Evolutionary conservation across 139 green algal genomes (phyloP), one percentile per base, ranked within the genome.

Genomic region (Pleodorina starrii): DNA sequence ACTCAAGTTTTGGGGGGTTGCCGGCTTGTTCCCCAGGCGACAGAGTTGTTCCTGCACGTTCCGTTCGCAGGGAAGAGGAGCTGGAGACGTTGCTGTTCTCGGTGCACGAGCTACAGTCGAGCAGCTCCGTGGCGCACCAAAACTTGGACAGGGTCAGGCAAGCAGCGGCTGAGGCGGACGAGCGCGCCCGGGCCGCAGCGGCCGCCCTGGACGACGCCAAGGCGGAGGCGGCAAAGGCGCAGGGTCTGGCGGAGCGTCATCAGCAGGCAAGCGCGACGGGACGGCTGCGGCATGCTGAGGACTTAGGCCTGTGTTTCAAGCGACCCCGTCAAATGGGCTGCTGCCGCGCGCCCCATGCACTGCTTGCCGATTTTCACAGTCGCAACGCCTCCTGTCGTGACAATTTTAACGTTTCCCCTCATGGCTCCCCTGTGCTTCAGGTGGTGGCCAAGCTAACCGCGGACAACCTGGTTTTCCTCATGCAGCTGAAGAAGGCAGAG

Each of bases 381-480:
- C n/a, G n/a, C n/a, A n/a, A n/a, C n/a, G n/a, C n/a, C n/a, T n/a
- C n/a, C n/a, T n/a, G n/a, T n/a, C n/a, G n/a, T n/a, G n/a, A n/a
- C n/a, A n/a, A n/a, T n/a, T n/a, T n/a, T n/a, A n/a, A n/a, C n/a
- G n/a, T n/a, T n/a, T n/a, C n/a, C n/a, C n/a, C 29, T 66, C 21
- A 66, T 12, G 54, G 5, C 54, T 21, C 2, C 54, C 54, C 54
- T 66, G 2, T 66, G 25, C 9, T 66, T 66, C 54, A 95, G 92
- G 91, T 91, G 25, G 91, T 95, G 44, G 93, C 93, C 16, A 92
- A 93, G 59, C 90, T 96, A 48, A 96, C 93, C 9, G 93, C 92
- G 3, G 93, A 96, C 93, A 96, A 96, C 90, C 86, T 96, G 17
- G 89, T 95, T 43, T 95, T 96, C 88, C 66, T 96, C 51, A 94